Base-by-base conservation (phyloP, 1,139 yeast species). In the Scheffersomyces lignicola region DNA sequence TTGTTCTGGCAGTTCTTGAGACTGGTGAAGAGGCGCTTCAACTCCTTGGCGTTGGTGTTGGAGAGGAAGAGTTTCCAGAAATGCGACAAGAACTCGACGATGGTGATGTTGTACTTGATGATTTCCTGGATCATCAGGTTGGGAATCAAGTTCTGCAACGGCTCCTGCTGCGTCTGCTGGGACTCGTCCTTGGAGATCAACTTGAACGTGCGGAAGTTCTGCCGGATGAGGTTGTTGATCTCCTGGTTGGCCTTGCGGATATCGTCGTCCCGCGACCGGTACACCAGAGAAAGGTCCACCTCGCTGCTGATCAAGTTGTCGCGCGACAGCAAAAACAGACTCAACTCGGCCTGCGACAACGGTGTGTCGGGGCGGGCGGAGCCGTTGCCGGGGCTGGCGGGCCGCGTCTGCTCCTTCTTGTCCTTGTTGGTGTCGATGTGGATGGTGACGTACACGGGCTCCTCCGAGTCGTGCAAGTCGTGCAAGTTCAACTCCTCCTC, bases 381-480 rank as follows among this genome's bases (percentile, higher is more conserved):
- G 17, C 17, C 26, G 3, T 18, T 24, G 5, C 27, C 33, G 10
- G 28, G 24, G n/a, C 27, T 13, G 9, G 32, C 33, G 15, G 31
- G 16, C 14, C 24, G 24, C 4, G 32, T 24, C n/a, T 34, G 24
- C 5, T 24, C 24, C 16, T 32, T 35, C 11, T 37, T 42, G n/a
- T 45, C 41, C 33, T 51, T 48, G 32, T 52, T 53, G 14, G 57
- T 43, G 31, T 73, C 75, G 32, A 84, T 62, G 43, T 78, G 69
- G 33, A 88, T 70, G 48, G 76, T 76, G 12, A 84, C 74, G 45
- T 76, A 81, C 35, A 76, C 78, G 4, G 77, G 67, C 3, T 61
- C 61, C 14, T 65, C 64, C 3, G 59, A 59, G 5, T 72, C 73
- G 26, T 80, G 80, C 38, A 87, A 66, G 51, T 89, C 96, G 18